Conservation (phyloP, 345 rosid species). For the Brassica cretica region DNA sequence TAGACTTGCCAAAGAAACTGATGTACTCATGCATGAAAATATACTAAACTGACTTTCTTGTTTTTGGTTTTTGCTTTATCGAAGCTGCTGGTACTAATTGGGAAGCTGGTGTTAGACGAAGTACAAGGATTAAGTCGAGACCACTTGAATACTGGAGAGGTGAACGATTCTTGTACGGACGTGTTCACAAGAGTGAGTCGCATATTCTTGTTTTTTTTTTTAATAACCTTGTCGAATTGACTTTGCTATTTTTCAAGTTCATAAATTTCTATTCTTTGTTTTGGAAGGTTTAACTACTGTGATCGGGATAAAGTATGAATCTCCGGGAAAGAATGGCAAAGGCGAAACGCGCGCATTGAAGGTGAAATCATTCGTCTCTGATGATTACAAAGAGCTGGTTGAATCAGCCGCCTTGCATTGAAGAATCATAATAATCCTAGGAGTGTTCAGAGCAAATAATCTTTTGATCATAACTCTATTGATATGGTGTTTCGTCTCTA, state of each 20-base stretch:
- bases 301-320: constrained; percentile 71
- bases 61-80: neutral
- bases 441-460: neutral
- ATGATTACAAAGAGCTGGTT: constrained; percentile 58
- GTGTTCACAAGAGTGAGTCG: constrained; percentile 78
- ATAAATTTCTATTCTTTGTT: neutral
- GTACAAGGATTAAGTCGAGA: constrained; percentile 87
- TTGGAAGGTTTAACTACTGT: constrained; percentile 75
- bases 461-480: constrained; percentile 6
- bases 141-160: constrained; percentile 96
- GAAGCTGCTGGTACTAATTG: constrained; percentile 68
- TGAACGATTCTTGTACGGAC: constrained; percentile 88
- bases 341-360: constrained; percentile 41
- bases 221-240: neutral
- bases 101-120: constrained; percentile 64
- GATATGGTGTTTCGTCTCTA: neutral
- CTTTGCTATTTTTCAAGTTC: neutral
- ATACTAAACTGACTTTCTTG: constrained; percentile 1
- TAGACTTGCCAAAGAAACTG: constrained; percentile 28
- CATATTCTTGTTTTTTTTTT: neutral
- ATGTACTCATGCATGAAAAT: constrained; percentile 10
- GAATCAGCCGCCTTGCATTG: constrained; percentile 60
- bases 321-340: constrained; percentile 47
- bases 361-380: constrained; percentile 84
- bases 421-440: constrained; percentile 22